A percentile compares a stretch with the other conserved stretches of the same genome.
Evolutionary conservation across 306 rosid genomes (phyloP).

Genomic region (Spatholobus suberectus): DNA sequence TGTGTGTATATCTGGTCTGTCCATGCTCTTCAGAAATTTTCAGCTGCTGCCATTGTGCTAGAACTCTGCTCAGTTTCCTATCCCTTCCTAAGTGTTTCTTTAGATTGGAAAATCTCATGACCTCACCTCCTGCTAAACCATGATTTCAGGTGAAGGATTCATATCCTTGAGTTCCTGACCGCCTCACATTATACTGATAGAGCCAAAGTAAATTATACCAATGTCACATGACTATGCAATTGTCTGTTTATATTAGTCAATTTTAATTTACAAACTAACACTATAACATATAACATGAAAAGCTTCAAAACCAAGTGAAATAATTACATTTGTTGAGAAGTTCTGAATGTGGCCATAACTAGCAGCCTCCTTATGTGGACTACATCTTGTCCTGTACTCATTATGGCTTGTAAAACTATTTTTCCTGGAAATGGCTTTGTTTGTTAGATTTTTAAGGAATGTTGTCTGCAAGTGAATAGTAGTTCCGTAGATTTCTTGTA

Average conservation of each 20-base stretch:
- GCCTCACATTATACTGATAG: conserved; percentile 10
- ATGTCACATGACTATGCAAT: neutral
- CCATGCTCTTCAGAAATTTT: neutral
- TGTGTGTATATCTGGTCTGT: neutral
- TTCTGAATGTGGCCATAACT: neutral
- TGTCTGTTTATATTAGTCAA: neutral
- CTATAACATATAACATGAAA: neutral
- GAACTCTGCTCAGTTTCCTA: neutral
- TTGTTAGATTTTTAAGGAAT: neutral
- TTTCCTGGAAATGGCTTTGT: neutral
- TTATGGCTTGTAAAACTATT: conserved; percentile 21
- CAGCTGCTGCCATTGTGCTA: neutral
- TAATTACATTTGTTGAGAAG: neutral
- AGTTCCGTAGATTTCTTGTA: neutral
- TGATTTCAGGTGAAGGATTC: neutral
- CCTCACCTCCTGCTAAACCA: neutral
- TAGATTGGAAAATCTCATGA: neutral
- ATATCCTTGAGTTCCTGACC: neutral
- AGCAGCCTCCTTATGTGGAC: neutral
- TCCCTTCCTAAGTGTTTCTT: conserved; percentile 4
- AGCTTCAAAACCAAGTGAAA: neutral
- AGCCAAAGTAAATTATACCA: conserved; percentile 3
- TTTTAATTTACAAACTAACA: neutral
- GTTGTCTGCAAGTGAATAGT: neutral
- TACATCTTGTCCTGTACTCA: conserved; percentile 9